A percentile compares a stretch with the other conserved stretches of the same genome.
phyloP scores from a whole-genome alignment of 2,329 filamentous ascomycete genomes.

The Penicillium sp. region DNA sequence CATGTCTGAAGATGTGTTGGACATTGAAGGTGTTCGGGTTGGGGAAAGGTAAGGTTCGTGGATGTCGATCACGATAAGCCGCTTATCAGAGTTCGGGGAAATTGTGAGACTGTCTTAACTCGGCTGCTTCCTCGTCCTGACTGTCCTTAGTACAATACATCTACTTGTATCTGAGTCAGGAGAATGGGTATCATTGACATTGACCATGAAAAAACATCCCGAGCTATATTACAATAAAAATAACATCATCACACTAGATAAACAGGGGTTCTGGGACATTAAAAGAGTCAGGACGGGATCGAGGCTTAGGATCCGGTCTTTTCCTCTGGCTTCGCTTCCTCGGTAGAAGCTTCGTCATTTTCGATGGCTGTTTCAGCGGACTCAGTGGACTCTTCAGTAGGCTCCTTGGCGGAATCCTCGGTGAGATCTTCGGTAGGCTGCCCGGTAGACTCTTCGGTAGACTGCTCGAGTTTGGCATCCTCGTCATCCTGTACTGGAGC shows the following conservation, averaged over 20 bases:
- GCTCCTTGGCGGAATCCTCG: slow-evolving; percentile 2
- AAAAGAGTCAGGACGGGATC: slow-evolving; percentile 3
- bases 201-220: slow-evolving; percentile 21
- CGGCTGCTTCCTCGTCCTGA: no score
- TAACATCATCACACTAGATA: slow-evolving; percentile 6
- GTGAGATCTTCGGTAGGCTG: not conserved
- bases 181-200: slow-evolving; percentile 26
- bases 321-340: slow-evolving; percentile 9
- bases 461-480: slow-evolving; percentile 1
- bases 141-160: no score
- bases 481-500: no score
- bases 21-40: slow-evolving; percentile 1
- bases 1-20: slow-evolving; percentile 16
- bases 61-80: slow-evolving; percentile 4
- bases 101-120: not conserved
- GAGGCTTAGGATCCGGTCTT: slow-evolving; percentile 10
- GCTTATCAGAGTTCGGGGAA: slow-evolving; percentile 3
- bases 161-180: slow-evolving; percentile 1
- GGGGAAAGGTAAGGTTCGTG: not conserved
- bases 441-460: slow-evolving; percentile 4
- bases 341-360: slow-evolving; percentile 7
- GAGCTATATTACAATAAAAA: slow-evolving; percentile 22
- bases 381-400: slow-evolving; percentile 7
- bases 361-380: slow-evolving; percentile 4
- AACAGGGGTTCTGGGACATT: not conserved